Conservation (phyloP, 805 yeast species). For the Tetrapisispora nanseiensis region DNA sequence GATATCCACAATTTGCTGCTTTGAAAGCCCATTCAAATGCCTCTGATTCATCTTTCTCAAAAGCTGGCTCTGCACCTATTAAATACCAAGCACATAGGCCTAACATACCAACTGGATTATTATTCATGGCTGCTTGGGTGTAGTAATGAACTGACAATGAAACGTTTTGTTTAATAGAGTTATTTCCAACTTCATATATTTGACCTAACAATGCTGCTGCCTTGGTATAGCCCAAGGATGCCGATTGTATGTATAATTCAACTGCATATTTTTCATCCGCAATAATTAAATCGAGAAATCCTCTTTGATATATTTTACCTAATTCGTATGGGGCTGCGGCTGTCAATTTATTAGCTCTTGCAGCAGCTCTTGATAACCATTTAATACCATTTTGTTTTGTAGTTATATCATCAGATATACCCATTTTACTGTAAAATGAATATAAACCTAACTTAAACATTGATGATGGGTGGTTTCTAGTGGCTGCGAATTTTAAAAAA, state of each 20-base stretch:
- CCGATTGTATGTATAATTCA: slow-evolving; percentile 79
- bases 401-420: slow-evolving; percentile 54
- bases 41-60: slow-evolving; percentile 69
- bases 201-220: slow-evolving; percentile 74
- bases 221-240: slow-evolving; percentile 76
- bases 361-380: slow-evolving; percentile 85
- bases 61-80: slow-evolving; percentile 78
- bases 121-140: slow-evolving; percentile 80
- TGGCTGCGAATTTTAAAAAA: slow-evolving; percentile 75
- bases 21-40: slow-evolving; percentile 91
- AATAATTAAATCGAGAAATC: slow-evolving; percentile 80
- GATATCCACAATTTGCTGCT: slow-evolving; percentile 65
- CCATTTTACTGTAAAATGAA: slow-evolving; percentile 78
- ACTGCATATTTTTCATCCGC: slow-evolving; percentile 78
- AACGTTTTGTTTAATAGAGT: slow-evolving; percentile 63
- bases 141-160: slow-evolving; percentile 85
- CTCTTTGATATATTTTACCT: slow-evolving; percentile 72
- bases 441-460: slow-evolving; percentile 88
- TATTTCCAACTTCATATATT: slow-evolving; percentile 67
- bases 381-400: slow-evolving; percentile 81
- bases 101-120: slow-evolving; percentile 83
- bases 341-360: slow-evolving; percentile 71
- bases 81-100: slow-evolving; percentile 96
- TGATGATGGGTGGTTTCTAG: slow-evolving; percentile 92
- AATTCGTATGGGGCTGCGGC: slow-evolving; percentile 93